Evolutionary conservation across 116 monocot genomes (phyloP), one percentile per base, ranked within the genome.

Genomic region (Iris pallida): DNA sequence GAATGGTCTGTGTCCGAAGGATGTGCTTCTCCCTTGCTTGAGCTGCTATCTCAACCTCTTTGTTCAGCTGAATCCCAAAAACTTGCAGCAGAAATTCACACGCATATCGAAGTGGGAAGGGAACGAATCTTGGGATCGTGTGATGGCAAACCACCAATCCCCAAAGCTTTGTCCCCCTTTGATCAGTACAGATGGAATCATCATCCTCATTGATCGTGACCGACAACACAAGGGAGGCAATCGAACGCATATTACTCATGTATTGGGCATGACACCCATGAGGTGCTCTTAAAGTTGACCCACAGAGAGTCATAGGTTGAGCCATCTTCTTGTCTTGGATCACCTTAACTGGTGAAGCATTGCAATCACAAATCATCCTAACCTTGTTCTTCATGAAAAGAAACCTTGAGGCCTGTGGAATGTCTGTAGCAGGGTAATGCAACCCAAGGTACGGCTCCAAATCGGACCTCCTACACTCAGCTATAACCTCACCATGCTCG

Each of bases 71-170:
- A 17, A 90, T 75, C 0, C 87, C 83, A 57, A 92, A 92, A 0
- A 91, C 97, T 69, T 97, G 97, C 19, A 88, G 74, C 43, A 97
- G 57, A 61, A 97, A 97, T 55, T 97, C 97, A 56, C 97, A 97
- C 0, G 97, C 97, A 53, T 92, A 92, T 63, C 97, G 78, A 30
- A 97, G 80, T 7, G 92, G 92, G 44, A 92, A 97, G n/a, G 97
- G 91, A 5, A 97, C 81, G 52, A 89, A 90, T 74, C 92, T 76
- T 4, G 92, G 87, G 19, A 54, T 76, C 4, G 73, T 73, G 45
- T 92, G 87, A 74, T 97, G 97, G 51, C 97, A 97, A 16, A 92
- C 97, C 42, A 97, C 81, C 67, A 97, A 75, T 7, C 97, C 92
- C 97, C 97, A 97, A 4, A 97, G 83, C 74, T 85, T 89, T 71